Evolutionary conservation across 2,329 filamentous ascomycete species (phyloP).

Genomic region (Diaporthe batatas): DNA sequence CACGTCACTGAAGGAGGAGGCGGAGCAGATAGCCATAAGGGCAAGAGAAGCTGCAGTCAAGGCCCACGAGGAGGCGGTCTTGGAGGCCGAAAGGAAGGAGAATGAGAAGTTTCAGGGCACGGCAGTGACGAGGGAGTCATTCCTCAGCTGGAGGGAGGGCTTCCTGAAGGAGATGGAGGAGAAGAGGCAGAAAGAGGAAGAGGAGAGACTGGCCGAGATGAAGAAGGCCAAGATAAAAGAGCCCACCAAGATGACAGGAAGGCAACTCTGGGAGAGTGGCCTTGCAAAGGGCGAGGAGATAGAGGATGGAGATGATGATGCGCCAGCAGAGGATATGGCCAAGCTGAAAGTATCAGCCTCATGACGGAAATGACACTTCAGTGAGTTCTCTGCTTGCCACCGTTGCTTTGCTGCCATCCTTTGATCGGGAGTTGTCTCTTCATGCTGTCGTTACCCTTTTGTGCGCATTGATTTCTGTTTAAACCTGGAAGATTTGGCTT

Average conservation of each 20-base stretch:
- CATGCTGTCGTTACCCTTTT: background rate
- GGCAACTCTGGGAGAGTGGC: conserved; percentile 83
- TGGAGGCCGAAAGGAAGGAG: conserved; percentile 85
- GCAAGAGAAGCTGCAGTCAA: conserved; percentile 75
- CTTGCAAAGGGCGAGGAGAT: conserved; percentile 76
- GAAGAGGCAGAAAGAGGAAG: conserved; percentile 74
- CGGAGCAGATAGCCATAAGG: conserved; percentile 85
- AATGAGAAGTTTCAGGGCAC: conserved; percentile 97
- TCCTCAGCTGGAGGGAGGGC: conserved; percentile 82
- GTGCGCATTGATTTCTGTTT: background rate
- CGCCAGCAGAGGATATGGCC: conserved; percentile 71
- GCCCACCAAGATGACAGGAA: conserved; percentile 78
- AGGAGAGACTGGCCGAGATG: conserved; percentile 85
- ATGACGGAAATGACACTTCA: conserved; percentile 36
- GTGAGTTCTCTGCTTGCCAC: conserved; percentile 7
- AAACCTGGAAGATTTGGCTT: background rate
- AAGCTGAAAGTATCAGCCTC: conserved; percentile 78
- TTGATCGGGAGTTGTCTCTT: background rate
- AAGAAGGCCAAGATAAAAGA: conserved; percentile 84
- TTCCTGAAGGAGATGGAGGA: conserved; percentile 89
- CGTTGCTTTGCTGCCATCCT: background rate
- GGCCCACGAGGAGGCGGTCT: conserved; percentile 65
- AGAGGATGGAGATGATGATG: conserved; percentile 76
- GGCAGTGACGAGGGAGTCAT: conserved; percentile 87
- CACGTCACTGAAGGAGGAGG: conserved; percentile 87